Base-by-base conservation (phyloP, 768 basidiomycete species). In the Macrolepiota albuminosa region DNA sequence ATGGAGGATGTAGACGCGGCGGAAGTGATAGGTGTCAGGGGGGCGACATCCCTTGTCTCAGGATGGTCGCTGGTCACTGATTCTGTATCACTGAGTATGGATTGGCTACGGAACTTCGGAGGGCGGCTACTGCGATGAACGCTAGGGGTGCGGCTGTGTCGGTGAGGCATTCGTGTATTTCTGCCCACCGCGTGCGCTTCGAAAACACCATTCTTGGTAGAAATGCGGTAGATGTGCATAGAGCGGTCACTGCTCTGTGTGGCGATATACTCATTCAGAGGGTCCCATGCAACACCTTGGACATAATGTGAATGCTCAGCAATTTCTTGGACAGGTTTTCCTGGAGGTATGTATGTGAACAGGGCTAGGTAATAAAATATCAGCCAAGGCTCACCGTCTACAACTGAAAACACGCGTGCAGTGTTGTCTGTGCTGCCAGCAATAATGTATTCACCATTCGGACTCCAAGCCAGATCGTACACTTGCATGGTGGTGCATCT, bases 221-320 rank as follows among this genome's bases (percentile, higher is more conserved):
- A 84, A 64, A 98, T 86, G 62, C 84, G 83, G 74, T 98, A 93
- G 65, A 99, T 86, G 70, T 98, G 94, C 85, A 98, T 96, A 24
- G 94, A 90, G 49, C 96, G 83, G 73, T 99, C 97, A 68, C 89
- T 93, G 72, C 92, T 94, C 70, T 99, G 97, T 0, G 97, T 98
- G 4, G 97, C 95, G 61, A 99, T 92, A 69, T 91, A 98, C 72
- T 97, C 93, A 71, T 96, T 95, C 66, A 97, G 75, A 1, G 97
- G 97, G 65, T 99, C 97, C 97, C 97, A 99, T 0, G 96, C 93
- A 33, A 98, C 97, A 9, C 97, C 97, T 76, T 99, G 97, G 0
- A 99, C 97, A 69, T 92, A 98, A 72, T 98, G 96, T 37, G 83
- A 85, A 72, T 99, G 97, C 68, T 98, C 96, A 1, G 92, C 89